phyloP scores from a whole-genome alignment of 192 early-diverging fungal species.

The Coemansia sp. region DNA sequence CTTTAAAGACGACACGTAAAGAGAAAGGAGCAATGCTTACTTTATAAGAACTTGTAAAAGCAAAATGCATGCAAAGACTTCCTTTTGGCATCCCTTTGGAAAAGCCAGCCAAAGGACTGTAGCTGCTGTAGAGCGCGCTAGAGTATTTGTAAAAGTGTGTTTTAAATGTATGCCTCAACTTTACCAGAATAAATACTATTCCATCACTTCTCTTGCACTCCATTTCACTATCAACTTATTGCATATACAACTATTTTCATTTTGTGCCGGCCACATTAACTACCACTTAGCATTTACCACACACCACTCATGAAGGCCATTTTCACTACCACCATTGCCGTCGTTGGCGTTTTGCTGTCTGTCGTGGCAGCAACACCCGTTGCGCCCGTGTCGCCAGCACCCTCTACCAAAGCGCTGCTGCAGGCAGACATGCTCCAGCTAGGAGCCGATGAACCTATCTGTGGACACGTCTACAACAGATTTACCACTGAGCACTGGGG shows the following conservation, averaged over 20 bases:
- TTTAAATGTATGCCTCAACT: background rate
- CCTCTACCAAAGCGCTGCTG: background rate
- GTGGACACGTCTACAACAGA: background rate
- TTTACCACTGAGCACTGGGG: background rate
- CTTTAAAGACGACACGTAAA: background rate
- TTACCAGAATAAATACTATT: background rate
- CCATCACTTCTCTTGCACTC: background rate
- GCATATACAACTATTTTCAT: background rate
- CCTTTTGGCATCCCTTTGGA: background rate
- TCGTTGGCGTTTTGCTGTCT: background rate
- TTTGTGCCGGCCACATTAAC: constrained; percentile 16
- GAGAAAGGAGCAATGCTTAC: background rate
- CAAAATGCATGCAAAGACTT: background rate
- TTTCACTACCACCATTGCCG: background rate
- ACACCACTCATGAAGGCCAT: constrained; percentile 4
- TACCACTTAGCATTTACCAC: background rate
- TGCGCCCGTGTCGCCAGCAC: background rate
- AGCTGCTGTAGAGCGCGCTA: background rate
- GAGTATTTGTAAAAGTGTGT: background rate
- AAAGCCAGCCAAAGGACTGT: background rate
- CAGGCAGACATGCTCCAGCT: constrained; percentile 3
- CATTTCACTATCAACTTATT: background rate
- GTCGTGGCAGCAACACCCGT: background rate
- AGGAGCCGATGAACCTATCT: constrained; percentile 1
- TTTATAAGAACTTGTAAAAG: background rate